phyloP scores from a whole-genome alignment of 805 yeast genomes.

The Pichia ethanolica region DNA sequence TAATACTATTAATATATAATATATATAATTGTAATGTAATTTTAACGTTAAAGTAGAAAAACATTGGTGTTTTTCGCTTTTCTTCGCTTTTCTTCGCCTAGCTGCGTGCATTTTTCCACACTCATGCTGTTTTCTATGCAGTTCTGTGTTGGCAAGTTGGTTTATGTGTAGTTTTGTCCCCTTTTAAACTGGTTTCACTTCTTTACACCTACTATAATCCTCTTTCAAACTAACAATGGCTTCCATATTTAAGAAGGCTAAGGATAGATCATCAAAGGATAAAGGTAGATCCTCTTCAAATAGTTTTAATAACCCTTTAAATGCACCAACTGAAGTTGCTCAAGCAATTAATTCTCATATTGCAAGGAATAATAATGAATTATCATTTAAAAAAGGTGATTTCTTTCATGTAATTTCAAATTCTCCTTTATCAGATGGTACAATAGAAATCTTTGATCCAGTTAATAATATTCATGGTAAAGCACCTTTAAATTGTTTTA shows the following conservation, averaged over 20 bases:
- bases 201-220: too few relatives aligned
- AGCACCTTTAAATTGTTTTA: constrained; percentile 83
- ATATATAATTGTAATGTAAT: too few relatives aligned
- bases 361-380: constrained; percentile 76
- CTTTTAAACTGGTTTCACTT: not conserved
- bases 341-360: constrained; percentile 71
- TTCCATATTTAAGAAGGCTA: constrained; percentile 23
- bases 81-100: too few relatives aligned
- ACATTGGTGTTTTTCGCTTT: too few relatives aligned
- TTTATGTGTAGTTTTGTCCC: not conserved
- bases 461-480: constrained; percentile 67
- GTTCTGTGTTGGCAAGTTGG: too few relatives aligned
- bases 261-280: constrained; percentile 25
- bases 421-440: constrained; percentile 29
- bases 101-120: too few relatives aligned
- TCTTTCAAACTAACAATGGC: constrained; percentile 11
- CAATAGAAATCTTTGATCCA: constrained; percentile 86
- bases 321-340: constrained; percentile 75
- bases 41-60: too few relatives aligned
- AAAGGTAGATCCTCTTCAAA: constrained; percentile 17
- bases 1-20: too few relatives aligned
- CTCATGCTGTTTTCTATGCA: too few relatives aligned
- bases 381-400: constrained; percentile 74
- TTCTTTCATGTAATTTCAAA: constrained; percentile 74
- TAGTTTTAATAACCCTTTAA: constrained; percentile 12